Evolutionary conservation across 768 basidiomycete species (phyloP).

Genomic region (Trametes punicea): DNA sequence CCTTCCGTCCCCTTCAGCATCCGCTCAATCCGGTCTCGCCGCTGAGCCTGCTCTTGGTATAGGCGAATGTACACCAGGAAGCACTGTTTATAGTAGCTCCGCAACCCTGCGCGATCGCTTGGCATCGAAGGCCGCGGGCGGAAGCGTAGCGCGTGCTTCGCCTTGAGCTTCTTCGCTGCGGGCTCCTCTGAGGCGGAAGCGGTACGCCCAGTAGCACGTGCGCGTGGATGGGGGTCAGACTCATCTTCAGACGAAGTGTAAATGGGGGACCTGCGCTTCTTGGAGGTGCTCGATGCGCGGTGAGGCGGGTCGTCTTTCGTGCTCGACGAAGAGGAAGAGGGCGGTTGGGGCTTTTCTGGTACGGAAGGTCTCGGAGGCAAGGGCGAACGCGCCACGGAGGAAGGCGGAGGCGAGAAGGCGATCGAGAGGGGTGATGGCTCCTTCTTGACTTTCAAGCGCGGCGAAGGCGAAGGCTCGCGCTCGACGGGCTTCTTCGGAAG

Average conservation of each 20-base stretch:
- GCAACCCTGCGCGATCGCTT: slow-evolving; percentile 49
- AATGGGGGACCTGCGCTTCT: slow-evolving; percentile 48
- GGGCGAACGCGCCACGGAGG: slow-evolving; percentile 3
- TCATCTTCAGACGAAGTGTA: slow-evolving; percentile 71
- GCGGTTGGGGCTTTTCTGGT: slow-evolving; percentile 13
- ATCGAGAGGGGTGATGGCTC: slow-evolving; percentile 27
- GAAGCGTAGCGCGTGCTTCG: slow-evolving; percentile 16
- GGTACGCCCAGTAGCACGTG: neutral
- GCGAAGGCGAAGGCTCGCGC: slow-evolving; percentile 26
- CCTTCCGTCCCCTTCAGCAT: slow-evolving; percentile 41
- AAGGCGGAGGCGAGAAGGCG: slow-evolving; percentile 25
- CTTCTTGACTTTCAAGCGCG: slow-evolving; percentile 36
- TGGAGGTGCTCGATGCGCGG: slow-evolving; percentile 7
- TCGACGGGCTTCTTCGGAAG: slow-evolving; percentile 35
- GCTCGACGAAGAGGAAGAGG: slow-evolving; percentile 11
- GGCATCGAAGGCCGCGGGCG: slow-evolving; percentile 33
- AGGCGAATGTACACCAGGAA: slow-evolving; percentile 51
- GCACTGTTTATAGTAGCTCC: slow-evolving; percentile 47
- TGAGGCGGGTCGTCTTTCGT: neutral
- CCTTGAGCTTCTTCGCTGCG: slow-evolving; percentile 32
- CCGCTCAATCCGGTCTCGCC: slow-evolving; percentile 52
- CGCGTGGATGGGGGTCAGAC: slow-evolving; percentile 34
- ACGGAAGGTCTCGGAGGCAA: slow-evolving; percentile 5
- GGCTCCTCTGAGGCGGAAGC: slow-evolving; percentile 6
- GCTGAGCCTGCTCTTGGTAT: slow-evolving; percentile 44